These are phyloP conservation scores for Trichopus zeylanicus DNA, from an alignment of 116 monocot species.

Conservation along the genomic window DNA sequence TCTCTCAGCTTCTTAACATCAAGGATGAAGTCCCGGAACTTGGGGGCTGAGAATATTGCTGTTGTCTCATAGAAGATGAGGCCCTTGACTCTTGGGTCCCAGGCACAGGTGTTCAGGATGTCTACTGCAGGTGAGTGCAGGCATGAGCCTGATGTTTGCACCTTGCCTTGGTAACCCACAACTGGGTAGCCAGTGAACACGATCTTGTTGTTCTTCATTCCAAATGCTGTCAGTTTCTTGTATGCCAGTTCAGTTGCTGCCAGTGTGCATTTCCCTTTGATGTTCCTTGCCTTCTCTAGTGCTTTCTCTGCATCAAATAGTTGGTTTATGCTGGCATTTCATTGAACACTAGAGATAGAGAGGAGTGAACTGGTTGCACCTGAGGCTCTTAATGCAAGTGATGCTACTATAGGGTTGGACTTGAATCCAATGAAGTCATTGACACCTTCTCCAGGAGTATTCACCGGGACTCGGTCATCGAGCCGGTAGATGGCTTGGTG, in stretches of 20 bases:
- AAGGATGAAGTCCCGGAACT: slow-evolving; percentile 48
- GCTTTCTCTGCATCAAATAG: slow-evolving; percentile 36
- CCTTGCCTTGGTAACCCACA: slow-evolving; percentile 53
- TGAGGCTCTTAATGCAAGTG: slow-evolving; percentile 29
- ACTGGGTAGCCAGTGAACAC: slow-evolving; percentile 71
- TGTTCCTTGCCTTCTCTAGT: slow-evolving; percentile 33
- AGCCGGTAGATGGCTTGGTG: slow-evolving; percentile 37
- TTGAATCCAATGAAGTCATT: slow-evolving; percentile 79
- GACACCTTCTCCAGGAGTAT: slow-evolving; percentile 48
- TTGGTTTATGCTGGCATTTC: too few relatives aligned
- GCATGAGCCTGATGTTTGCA: slow-evolving; percentile 83
- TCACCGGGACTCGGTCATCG: slow-evolving; percentile 51
- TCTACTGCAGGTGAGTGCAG: slow-evolving; percentile 28
- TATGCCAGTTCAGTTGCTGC: slow-evolving; percentile 24
- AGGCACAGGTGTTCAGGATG: slow-evolving; percentile 35
- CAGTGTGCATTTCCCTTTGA: slow-evolving; percentile 36
- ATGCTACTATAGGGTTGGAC: slow-evolving; percentile 17
- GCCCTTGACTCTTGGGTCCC: slow-evolving; percentile 68
- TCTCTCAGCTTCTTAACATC: slow-evolving; percentile 68
- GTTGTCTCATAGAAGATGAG: slow-evolving; percentile 77
- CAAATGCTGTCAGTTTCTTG: slow-evolving; percentile 37
- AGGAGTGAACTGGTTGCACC: slow-evolving; percentile 17
- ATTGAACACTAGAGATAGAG: too few relatives aligned
- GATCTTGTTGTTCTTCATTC: slow-evolving; percentile 50
- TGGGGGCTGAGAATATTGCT: slow-evolving; percentile 46